phyloP scores from a whole-genome alignment of 768 basidiomycete genomes.

The Tubosaeta sp. region DNA sequence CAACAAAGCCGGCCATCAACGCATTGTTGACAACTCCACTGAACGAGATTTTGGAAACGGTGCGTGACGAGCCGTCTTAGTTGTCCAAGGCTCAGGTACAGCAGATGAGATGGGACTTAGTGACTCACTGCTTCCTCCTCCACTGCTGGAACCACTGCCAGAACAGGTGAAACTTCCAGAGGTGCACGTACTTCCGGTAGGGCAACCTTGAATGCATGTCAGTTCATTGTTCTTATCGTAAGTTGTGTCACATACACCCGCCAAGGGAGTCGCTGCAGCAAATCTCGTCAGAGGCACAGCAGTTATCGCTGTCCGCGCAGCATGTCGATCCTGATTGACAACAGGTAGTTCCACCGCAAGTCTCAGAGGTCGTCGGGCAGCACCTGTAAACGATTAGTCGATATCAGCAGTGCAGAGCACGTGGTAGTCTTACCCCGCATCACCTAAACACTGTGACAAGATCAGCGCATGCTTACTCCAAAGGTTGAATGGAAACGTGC shows the following conservation, averaged over 20 bases:
- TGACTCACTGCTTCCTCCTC: neutral
- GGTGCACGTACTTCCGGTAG: slow-evolving; percentile 9
- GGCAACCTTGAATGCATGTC: slow-evolving; percentile 15
- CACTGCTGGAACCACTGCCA: neutral
- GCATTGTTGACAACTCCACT: slow-evolving; percentile 6
- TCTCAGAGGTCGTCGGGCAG: slow-evolving; percentile 13
- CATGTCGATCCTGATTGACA: slow-evolving; percentile 9
- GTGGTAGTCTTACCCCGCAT: slow-evolving; percentile 1
- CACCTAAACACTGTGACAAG: slow-evolving; percentile 9
- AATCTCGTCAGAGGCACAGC: slow-evolving; percentile 8
- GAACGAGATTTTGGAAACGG: neutral
- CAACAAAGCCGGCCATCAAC: neutral
- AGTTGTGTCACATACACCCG: slow-evolving; percentile 15
- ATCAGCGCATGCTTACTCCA: neutral
- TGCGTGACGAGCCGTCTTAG: slow-evolving; percentile 7
- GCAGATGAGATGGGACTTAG: too few species aligned
- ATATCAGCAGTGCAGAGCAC: neutral
- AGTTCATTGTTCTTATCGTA: neutral
- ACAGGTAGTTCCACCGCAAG: slow-evolving; percentile 11
- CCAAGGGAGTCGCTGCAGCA: slow-evolving; percentile 23
- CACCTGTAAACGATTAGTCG: slow-evolving; percentile 7
- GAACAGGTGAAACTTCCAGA: slow-evolving; percentile 5
- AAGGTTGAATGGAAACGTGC: slow-evolving; percentile 5
- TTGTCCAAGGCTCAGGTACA: neutral
- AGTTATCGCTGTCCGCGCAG: slow-evolving; percentile 3